Percentiles rank a stretch among this genome's conserved stretches.
Conservation (phyloP, 176 grass and related monocot genomes). For the Aechmea fasciata region DNA sequence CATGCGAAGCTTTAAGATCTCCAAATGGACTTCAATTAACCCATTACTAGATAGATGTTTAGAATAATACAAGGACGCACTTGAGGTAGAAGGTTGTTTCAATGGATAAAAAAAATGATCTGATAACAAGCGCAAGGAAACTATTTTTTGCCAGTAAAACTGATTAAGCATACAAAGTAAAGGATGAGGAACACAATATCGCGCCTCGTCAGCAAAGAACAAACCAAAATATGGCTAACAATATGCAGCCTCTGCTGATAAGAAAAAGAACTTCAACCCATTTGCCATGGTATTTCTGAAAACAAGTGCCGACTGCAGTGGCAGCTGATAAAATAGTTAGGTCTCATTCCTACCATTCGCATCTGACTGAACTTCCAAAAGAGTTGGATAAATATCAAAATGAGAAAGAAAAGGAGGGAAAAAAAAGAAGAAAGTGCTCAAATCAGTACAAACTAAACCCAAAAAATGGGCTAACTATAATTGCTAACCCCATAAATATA, state of each 20-base stretch:
- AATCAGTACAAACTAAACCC: constrained; percentile 81
- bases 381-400: not conserved
- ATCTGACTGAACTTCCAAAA: not conserved
- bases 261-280: not conserved
- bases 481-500: constrained; percentile 72
- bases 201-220: not conserved
- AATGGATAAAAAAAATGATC: not conserved
- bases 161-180: not conserved
- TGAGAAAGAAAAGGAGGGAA: not conserved
- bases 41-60: not conserved
- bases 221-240: not conserved
- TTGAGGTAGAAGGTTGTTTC: not conserved
- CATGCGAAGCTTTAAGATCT: not conserved
- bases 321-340: not conserved
- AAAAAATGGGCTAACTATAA: constrained; percentile 73
- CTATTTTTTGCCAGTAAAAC: not conserved
- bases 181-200: not conserved
- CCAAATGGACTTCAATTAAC: not conserved
- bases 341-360: not conserved
- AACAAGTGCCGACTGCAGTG: not conserved
- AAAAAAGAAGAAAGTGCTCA: not conserved
- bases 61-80: not conserved
- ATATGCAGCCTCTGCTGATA: not conserved
- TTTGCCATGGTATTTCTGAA: not conserved
- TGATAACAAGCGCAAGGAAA: not conserved